These are phyloP conservation scores for Delitschia confertaspora DNA, from an alignment of 495 filamentous ascomycete species.

Conservation along the genomic window DNA sequence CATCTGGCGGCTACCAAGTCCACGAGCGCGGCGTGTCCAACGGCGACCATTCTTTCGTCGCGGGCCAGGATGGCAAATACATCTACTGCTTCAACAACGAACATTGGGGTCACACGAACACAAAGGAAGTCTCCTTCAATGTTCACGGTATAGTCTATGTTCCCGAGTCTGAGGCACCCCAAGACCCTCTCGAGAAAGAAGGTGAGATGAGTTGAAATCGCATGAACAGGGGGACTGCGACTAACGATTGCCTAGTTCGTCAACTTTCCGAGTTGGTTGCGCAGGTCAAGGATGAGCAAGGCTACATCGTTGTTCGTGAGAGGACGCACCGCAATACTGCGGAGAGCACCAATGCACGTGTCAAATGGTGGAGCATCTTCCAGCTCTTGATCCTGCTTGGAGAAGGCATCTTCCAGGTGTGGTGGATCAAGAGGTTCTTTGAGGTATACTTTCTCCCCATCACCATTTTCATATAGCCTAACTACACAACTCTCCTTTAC, in stretches of 20 bases:
- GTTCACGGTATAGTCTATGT: slow-evolving; percentile 98
- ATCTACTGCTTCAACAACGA: slow-evolving; percentile 99
- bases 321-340: slow-evolving; percentile 95
- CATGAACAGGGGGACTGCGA: not conserved
- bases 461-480: not conserved
- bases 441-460: slow-evolving; percentile 52
- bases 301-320: slow-evolving; percentile 92
- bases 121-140: slow-evolving; percentile 97
- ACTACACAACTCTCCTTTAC: too few relatives aligned
- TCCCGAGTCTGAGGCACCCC: slow-evolving; percentile 69
- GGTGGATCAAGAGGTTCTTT: slow-evolving; percentile 98
- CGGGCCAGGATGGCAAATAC: slow-evolving; percentile 76
- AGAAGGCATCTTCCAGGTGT: slow-evolving; percentile 95
- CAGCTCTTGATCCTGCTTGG: slow-evolving; percentile 82
- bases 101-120: slow-evolving; percentile 79
- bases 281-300: slow-evolving; percentile 94
- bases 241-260: slow-evolving; percentile 52
- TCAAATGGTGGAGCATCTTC: slow-evolving; percentile 99
- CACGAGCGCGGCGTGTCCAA: slow-evolving; percentile 71
- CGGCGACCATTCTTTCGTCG: slow-evolving; percentile 89
- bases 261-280: slow-evolving; percentile 73
- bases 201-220: slow-evolving; percentile 52
- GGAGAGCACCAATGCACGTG: slow-evolving; percentile 91
- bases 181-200: slow-evolving; percentile 86
- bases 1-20: slow-evolving; percentile 59